Conservation (phyloP, 1,139 yeast species). For the Yamadazyma epiphylla region DNA sequence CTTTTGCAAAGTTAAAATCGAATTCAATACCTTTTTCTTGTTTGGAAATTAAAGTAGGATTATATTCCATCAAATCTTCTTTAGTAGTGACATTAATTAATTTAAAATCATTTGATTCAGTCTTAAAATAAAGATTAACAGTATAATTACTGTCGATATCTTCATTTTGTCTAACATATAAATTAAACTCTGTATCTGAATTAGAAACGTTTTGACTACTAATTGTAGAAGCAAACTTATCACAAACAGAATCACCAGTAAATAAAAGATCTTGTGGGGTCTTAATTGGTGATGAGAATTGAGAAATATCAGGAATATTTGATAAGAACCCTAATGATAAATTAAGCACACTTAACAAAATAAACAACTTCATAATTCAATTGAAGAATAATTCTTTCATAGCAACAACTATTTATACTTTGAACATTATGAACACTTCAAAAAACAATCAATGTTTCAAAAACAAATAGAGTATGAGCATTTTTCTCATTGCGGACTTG, state of each 20-base stretch:
- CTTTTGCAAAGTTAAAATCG: constrained; percentile 16
- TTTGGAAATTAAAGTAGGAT: constrained; percentile 15
- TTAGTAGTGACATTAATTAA: constrained; percentile 14
- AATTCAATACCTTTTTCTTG: constrained; percentile 18
- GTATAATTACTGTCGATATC: constrained; percentile 15
- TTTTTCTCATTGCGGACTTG: no score
- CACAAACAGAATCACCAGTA: constrained; percentile 17
- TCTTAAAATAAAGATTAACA: constrained; percentile 17
- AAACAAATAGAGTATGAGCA: constrained; percentile 16
- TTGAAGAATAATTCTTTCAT: constrained; percentile 8
- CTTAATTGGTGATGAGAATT: neutral
- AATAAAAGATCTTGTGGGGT: constrained; percentile 6
- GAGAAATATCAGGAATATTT: neutral
- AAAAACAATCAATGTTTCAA: no score
- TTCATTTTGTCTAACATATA: constrained; percentile 13
- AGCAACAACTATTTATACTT: constrained; percentile 13
- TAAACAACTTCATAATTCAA: constrained; percentile 7
- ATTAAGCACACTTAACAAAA: neutral
- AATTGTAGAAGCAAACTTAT: constrained; percentile 15
- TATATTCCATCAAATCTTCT: constrained; percentile 12
- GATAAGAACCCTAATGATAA: neutral
- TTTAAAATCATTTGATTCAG: constrained; percentile 12
- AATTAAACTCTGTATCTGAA: constrained; percentile 13
- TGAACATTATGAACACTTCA: constrained; percentile 11
- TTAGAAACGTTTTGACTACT: constrained; percentile 6